Evolutionary conservation across 352 stramenopile species (phyloP), one percentile per base, ranked within the genome.

Genomic region (Globisporangium acanthophoron): DNA sequence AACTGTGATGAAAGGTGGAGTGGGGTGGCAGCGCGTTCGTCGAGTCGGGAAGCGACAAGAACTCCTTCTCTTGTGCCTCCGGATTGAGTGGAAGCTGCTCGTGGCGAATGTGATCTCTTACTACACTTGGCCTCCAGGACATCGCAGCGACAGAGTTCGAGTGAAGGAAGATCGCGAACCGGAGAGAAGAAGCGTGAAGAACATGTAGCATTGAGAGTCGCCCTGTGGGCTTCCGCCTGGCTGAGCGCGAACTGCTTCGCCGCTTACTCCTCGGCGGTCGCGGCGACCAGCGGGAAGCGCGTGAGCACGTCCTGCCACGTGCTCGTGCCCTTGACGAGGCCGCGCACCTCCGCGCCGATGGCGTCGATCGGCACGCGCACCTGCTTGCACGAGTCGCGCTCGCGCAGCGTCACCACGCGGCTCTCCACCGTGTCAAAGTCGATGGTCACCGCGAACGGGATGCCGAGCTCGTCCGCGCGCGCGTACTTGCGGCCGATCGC

Each of bases 401-500:
- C 97, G 43, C 97, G 91, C 43, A 99, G 78, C 47, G 97, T 99
- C 16, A 99, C 96, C n/a, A 88, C 90, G 51, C 76, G 77, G 46
- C 95, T 80, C 52, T 87, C 72, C 56, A 97, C 65, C 48, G 96
- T 98, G 61, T 99, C 85, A 63, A 99, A 99, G 80, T 99, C 97
- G 58, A 99, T 97, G 31, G 97, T 99, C 45, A 99, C 88, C 45
- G 83, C 96, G 75, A 99, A 99, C 45, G 97, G 97, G 46, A 99
- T 92, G 71, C 97, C 97, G 47, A 99, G 74, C 82, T 99, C 97
- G 76, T 99, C 96, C 4, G 90, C 75, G 60, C 97, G 95, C 29
- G 96, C 92, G 81, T 99, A 99, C 70, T 91, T 93, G 66, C 96
- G 87, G 70, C 97, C 97, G 58, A 99, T 96, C 33, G 96, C 90